Evolutionary conservation across 2,329 filamentous ascomycete genomes (phyloP), one percentile per base, ranked within the genome.

Genomic region (Phyllosticta citrichinensis): DNA sequence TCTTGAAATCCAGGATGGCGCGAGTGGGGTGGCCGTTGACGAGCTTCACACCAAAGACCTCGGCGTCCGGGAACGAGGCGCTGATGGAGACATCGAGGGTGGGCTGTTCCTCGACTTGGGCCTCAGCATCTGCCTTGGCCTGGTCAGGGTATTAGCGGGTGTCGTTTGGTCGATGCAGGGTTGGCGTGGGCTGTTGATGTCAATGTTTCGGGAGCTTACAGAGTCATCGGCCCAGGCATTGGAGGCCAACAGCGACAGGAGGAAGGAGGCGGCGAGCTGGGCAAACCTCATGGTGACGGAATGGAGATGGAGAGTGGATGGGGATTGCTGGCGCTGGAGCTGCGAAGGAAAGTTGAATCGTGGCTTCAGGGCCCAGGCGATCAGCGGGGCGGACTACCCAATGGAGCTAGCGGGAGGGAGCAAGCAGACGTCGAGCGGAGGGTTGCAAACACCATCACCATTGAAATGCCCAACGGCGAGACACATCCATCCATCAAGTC

Each of bases 11-110:
- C 68, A 99, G 79, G 59, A 95, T 77, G 40, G 91, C 88, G 74
- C 89, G 85, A 65, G 91, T 96, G 52, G 91, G 85, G 66, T 87
- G 87, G 70, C 91, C 91, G 74, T 99, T 99, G 80, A 97, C 84
- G 67, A 97, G 86, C 83, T 96, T 96, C 68, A 97, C 86, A 69
- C 93, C 94, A 68, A 97, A 94, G 76, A 96, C 87, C 79, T 95
- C 90, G 62, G 82, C 79, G 65, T 83, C 75, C 30, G 84, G 84
- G 75, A 87, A 87, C 35, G 80, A 79, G 62, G 83, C 78, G 57
- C 79, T 76, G 64, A 84, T 78, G 59, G 76, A 75, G 66, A 87
- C 80, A 62, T 79, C 78, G 63, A 84, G 73, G 63, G 76, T 81
- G 66, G 79, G 86, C 85, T 83, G 73, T 68, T 88, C 85, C 65